These are phyloP conservation scores for Prunus mongolica DNA, from an alignment of 306 rosid genomes.

Conservation along the genomic window DNA sequence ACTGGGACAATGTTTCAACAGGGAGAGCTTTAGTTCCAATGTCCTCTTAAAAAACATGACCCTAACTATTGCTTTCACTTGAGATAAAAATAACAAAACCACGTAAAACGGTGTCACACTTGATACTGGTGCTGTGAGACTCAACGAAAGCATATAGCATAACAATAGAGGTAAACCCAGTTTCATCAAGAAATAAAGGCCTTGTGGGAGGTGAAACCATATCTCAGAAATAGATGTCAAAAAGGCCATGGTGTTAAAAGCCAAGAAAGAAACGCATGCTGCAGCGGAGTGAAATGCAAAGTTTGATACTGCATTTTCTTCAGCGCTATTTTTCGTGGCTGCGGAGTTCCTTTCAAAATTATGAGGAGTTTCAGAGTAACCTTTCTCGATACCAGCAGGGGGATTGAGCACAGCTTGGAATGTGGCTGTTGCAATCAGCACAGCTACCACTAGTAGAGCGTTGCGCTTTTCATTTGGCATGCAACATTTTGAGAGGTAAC, in stretches of 20 bases:
- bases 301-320: background rate
- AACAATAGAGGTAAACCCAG: background rate
- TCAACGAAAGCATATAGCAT: slow-evolving; percentile 7
- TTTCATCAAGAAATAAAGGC: background rate
- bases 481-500: background rate
- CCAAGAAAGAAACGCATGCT: background rate
- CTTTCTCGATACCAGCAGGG: background rate
- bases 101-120: background rate
- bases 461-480: slow-evolving; percentile 19
- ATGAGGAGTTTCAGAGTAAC: background rate
- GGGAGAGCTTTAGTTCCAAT: background rate
- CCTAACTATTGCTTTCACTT: slow-evolving; percentile 1
- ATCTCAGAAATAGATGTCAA: slow-evolving; percentile 6
- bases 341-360: background rate
- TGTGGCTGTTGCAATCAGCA: slow-evolving; percentile 18
- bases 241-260: slow-evolving; percentile 4
- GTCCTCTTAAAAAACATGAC: background rate
- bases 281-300: background rate
- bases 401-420: slow-evolving; percentile 21
- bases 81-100: background rate
- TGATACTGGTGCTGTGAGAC: background rate
- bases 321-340: background rate
- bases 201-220: slow-evolving; percentile 9
- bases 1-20: slow-evolving; percentile 6
- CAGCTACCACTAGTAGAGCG: slow-evolving; percentile 14